Conservation (phyloP, 805 yeast species). For the Clavispora santaluciae region DNA sequence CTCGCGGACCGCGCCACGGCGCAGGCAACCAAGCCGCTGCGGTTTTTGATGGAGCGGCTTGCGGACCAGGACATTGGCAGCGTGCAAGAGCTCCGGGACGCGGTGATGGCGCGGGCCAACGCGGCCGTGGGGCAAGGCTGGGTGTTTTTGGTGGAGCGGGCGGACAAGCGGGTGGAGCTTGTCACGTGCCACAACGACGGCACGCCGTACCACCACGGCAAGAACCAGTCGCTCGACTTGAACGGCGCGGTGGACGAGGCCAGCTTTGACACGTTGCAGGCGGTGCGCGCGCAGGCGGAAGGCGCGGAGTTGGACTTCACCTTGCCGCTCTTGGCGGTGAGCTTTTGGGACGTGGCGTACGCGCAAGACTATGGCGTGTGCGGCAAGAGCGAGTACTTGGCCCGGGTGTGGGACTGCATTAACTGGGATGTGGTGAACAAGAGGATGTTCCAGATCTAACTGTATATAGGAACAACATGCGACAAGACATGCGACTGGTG, state of each 20-base stretch:
- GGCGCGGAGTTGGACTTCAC: conserved; percentile 51
- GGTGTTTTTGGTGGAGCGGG: conserved; percentile 65
- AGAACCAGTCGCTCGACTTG: conserved; percentile 69
- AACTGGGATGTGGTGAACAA: conserved; percentile 76
- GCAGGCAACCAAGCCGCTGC: conserved; percentile 30
- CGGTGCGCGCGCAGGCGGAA: conserved; percentile 39
- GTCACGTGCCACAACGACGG: conserved; percentile 67
- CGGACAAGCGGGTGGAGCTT: conserved; percentile 53
- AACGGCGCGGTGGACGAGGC: conserved; percentile 63
- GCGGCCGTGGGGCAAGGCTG: conserved; percentile 65
- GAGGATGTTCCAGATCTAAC: conserved; percentile 39
- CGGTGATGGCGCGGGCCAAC: conserved; percentile 48
- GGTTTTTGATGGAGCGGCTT: conserved; percentile 35
- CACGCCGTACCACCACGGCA: conserved; percentile 65
- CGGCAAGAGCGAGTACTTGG: conserved; percentile 69
- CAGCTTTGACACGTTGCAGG: conserved; percentile 44
- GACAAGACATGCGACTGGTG: not conserved
- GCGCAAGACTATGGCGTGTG: conserved; percentile 75
- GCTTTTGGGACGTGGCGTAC: conserved; percentile 89
- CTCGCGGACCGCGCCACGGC: conserved; percentile 34
- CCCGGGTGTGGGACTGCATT: conserved; percentile 69
- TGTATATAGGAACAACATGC: conserved; percentile 10
- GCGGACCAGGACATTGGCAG: conserved; percentile 29
- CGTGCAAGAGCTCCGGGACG: conserved; percentile 48
- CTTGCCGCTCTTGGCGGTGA: conserved; percentile 72